Percentiles rank a stretch among this genome's conserved stretches.
These are phyloP conservation scores for Fusarium buxicola DNA, from an alignment of 2,329 filamentous ascomycete genomes.

Conservation along the genomic window DNA sequence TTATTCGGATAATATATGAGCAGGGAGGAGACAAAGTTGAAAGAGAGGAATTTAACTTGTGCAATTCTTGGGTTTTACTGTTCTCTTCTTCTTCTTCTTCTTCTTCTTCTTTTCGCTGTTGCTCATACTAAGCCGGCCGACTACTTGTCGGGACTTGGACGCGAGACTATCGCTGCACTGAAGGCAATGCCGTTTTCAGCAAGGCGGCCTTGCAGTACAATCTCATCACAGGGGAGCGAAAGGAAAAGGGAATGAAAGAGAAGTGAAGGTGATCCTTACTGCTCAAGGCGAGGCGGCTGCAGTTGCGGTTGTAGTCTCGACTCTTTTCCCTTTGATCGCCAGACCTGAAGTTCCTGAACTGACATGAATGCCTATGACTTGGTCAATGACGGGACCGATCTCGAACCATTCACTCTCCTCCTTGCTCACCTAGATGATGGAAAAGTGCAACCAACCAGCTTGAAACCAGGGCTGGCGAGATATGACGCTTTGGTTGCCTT, in stretches of 20 bases:
- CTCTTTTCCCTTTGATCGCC: slow-evolving; percentile 4
- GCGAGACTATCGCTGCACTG: neutral
- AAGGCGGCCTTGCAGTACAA: slow-evolving; percentile 18
- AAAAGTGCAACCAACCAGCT: slow-evolving; percentile 1
- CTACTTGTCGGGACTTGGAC: neutral
- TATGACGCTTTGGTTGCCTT: slow-evolving; percentile 13
- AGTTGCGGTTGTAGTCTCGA: slow-evolving; percentile 20
- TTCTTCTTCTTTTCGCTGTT: neutral
- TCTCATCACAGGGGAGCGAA: slow-evolving; percentile 12
- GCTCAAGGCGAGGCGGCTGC: slow-evolving; percentile 11
- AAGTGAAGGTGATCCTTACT: slow-evolving; percentile 17
- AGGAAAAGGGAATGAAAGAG: slow-evolving; percentile 7
- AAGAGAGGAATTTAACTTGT: neutral
- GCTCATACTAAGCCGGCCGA: neutral
- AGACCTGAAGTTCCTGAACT: slow-evolving; percentile 25
- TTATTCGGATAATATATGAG: slow-evolving; percentile 20
- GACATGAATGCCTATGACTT: slow-evolving; percentile 29
- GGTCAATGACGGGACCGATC: slow-evolving; percentile 1
- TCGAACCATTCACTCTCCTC: neutral
- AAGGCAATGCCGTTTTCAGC: neutral
- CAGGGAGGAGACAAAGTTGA: slow-evolving; percentile 7
- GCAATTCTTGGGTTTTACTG: slow-evolving; percentile 4
- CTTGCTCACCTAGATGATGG: neutral
- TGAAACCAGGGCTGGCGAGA: slow-evolving; percentile 28
- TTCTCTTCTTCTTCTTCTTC: neutral